These are phyloP conservation scores for Themeda triandra DNA, from an alignment of 176 grass and related monocot species.

Conservation along the genomic window DNA sequence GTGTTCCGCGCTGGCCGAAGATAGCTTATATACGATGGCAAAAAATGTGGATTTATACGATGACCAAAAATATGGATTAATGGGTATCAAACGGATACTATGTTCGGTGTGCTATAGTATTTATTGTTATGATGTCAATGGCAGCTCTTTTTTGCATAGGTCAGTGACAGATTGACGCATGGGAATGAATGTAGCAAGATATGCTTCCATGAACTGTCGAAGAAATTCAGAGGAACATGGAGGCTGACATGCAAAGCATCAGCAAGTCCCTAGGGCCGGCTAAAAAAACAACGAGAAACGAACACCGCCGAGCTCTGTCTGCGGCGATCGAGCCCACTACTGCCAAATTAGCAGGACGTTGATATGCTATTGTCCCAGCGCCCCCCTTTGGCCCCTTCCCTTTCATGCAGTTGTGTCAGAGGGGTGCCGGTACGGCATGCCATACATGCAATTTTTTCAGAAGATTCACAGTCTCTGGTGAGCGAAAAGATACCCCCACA, in stretches of 20 bases:
- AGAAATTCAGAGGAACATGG: conserved; percentile 25
- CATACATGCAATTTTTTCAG: conserved; percentile 55
- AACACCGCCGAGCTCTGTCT: conserved; percentile 19
- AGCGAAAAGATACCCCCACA: conserved; percentile 34
- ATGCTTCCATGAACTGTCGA: not conserved
- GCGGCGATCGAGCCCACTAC: not conserved
- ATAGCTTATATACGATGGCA: no score
- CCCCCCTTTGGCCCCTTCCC: not conserved
- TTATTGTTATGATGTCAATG: not conserved
- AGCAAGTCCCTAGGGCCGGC: not conserved
- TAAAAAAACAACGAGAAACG: conserved; percentile 45
- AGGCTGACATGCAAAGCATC: conserved; percentile 29
- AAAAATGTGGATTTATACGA: no score
- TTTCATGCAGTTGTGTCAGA: conserved; percentile 30
- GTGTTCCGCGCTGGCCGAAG: not conserved
- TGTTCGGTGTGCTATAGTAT: no score
- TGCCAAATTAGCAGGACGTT: conserved; percentile 34
- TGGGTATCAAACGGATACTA: no score
- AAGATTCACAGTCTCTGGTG: conserved; percentile 41
- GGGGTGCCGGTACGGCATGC: conserved; percentile 15
- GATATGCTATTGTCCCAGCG: conserved; percentile 12
- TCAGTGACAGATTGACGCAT: not conserved
- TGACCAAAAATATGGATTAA: no score
- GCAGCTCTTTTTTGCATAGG: not conserved
- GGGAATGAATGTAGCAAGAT: conserved; percentile 1